Evolutionary conservation across 1,284 basidiomycete genomes (phyloP), one percentile per base, ranked within the genome.

Genomic region (Papiliotrema flavescens): DNA sequence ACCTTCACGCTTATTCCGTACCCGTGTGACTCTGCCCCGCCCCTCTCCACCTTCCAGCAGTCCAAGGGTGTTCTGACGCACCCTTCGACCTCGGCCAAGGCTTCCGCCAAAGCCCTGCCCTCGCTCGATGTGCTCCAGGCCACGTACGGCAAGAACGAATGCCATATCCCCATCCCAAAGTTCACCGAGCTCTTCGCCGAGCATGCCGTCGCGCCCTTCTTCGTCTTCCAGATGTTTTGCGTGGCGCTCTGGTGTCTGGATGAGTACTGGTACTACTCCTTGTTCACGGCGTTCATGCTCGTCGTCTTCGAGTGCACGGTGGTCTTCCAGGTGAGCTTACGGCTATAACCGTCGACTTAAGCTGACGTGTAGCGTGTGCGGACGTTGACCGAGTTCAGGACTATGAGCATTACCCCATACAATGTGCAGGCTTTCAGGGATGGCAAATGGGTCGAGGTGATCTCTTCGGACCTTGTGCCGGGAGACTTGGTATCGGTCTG

Each of bases 271-370:
- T 96, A 95, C 74, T 97, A 95, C 80, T 90, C 88, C 60, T 76
- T 97, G 42, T 97, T 97, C 79, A 97, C 94, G 0, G 81, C 93
- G 34, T 96, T 97, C 82, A 97, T 97, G 94, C 81, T 97, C 47
- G 79, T 97, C 51, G 87, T 95, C 58, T 97, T 97, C 69, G 94
- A 97, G 78, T 96, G 92, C 77, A 97, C 94, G 1, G 91, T 94
- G 37, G 93, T 97, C 22, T 97, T 88, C 84, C 93, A 96, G 85
- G 89, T 88, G 63, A 53, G 84, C 35, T 17, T 41, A 40, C 39
- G 11, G 20, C 20, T 20, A 20, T 19, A 36, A 5, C 5, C 11
- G 17, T 6, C 7, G 20, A 6, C 22, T 17, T 3, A n/a, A 44
- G 42, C 43, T 56, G 39, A 39, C 28, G 35, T 2, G 43, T 69